Conservation (phyloP, 177 flowering plant genomes). For the Vitis hybrid region DNA sequence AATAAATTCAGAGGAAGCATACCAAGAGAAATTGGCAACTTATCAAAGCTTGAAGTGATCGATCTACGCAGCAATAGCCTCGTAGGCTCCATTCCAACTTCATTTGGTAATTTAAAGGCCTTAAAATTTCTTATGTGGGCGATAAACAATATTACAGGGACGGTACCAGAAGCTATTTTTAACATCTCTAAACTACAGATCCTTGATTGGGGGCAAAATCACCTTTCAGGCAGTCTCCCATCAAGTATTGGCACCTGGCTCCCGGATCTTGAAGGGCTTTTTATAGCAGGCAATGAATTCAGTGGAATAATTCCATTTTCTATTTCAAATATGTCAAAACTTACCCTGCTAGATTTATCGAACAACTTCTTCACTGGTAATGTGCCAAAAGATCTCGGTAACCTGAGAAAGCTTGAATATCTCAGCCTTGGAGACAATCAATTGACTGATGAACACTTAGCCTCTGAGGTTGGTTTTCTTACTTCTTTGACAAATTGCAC, state of each 20-base stretch:
- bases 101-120: too few species aligned
- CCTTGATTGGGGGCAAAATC: not conserved
- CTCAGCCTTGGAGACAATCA: not conserved
- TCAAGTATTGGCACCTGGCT: not conserved
- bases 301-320: not conserved
- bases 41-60: too few species aligned
- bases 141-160: too few species aligned
- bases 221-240: not conserved
- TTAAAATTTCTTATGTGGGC: too few species aligned
- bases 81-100: too few species aligned
- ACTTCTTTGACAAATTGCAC: slow-evolving; percentile 6
- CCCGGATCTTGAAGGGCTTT: not conserved
- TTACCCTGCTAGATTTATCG: accelerated
- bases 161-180: too few species aligned
- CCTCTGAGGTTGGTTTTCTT: not conserved
- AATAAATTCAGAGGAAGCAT: too few species aligned
- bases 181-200: not conserved
- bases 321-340: not conserved
- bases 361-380: not conserved
- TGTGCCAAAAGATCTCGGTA: not conserved
- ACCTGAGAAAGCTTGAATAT: not conserved
- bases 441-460: not conserved
- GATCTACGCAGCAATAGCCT: accelerated
- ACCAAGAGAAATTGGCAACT: too few species aligned
- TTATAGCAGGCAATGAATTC: not conserved